Evolutionary conservation across 371 early-diverging fungal species (phyloP).

Genomic region (Thermomucor indicae-seudaticae): DNA sequence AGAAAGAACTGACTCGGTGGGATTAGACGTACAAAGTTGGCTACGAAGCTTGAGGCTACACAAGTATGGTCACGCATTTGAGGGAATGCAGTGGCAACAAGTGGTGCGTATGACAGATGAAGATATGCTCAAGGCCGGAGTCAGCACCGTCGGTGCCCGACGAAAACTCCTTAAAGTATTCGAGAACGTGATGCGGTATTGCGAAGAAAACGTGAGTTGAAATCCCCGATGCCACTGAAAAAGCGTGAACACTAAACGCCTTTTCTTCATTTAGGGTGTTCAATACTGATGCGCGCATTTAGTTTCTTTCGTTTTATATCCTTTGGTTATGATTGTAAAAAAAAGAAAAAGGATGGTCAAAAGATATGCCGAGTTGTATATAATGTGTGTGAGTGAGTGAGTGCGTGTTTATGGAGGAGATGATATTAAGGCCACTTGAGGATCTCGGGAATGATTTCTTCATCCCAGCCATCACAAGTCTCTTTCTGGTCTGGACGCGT

Average conservation of each 20-base stretch:
- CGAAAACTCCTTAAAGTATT: constrained; percentile 95
- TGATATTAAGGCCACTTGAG: constrained; percentile 49
- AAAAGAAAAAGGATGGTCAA: too few species aligned
- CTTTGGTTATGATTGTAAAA: too few species aligned
- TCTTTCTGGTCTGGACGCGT: constrained; percentile 24
- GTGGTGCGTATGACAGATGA: constrained; percentile 85
- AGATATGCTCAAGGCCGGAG: constrained; percentile 80
- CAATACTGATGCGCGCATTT: too few species aligned
- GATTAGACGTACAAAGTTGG: constrained; percentile 88
- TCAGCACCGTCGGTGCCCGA: constrained; percentile 91
- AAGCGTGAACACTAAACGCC: too few species aligned
- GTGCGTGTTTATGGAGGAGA: too few species aligned
- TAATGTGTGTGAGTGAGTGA: too few species aligned
- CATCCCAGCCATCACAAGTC: constrained; percentile 41
- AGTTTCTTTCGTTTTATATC: too few species aligned
- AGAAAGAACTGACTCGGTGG: not conserved
- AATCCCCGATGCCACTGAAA: too few species aligned
- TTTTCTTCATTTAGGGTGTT: too few species aligned
- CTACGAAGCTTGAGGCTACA: constrained; percentile 87
- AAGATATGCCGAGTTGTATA: too few species aligned
- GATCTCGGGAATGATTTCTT: constrained; percentile 36
- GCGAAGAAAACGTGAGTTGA: constrained; percentile 36
- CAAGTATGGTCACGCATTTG: constrained; percentile 90
- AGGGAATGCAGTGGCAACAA: constrained; percentile 81
- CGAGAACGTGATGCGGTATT: constrained; percentile 71